These are phyloP conservation scores for Verticillium nonalfalfae DNA, from an alignment of 2,329 filamentous ascomycete genomes.

Conservation along the genomic window DNA sequence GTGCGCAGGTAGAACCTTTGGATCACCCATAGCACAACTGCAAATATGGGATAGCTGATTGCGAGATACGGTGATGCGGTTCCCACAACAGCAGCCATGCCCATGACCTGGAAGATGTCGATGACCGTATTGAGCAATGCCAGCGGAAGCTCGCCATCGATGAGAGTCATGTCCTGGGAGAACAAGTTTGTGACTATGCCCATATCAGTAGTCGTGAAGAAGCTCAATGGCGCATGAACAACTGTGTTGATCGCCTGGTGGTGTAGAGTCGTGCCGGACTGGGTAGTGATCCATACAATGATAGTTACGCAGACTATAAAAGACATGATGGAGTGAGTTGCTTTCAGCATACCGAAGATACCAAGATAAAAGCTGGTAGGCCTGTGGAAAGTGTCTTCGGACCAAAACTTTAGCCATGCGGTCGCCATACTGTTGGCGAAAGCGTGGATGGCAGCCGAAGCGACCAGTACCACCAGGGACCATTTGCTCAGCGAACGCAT, in stretches of 20 bases:
- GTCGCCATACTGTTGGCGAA: conserved; percentile 14
- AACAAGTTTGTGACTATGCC: conserved; percentile 30
- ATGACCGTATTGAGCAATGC: conserved; percentile 16
- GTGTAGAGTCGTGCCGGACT: conserved; percentile 16
- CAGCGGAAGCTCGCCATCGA: conserved; percentile 25
- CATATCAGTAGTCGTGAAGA: conserved; percentile 27
- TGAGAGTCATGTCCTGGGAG: conserved; percentile 28
- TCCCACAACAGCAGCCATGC: conserved; percentile 36
- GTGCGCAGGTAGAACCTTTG: conserved; percentile 51
- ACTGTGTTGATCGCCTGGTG: conserved; percentile 13
- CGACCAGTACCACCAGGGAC: conserved; percentile 1
- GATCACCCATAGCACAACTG: conserved; percentile 34
- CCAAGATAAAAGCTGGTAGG: conserved; percentile 12
- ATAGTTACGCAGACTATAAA: conserved; percentile 11
- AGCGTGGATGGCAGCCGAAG: conserved; percentile 4
- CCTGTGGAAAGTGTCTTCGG: conserved; percentile 12
- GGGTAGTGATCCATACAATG: conserved; percentile 13
- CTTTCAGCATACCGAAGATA: conserved; percentile 13
- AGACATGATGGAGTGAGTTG: background rate
- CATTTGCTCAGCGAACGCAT: conserved; percentile 9
- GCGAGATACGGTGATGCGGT: conserved; percentile 29
- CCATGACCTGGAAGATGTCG: conserved; percentile 17
- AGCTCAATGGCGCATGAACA: conserved; percentile 24
- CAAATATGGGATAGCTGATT: conserved; percentile 37
- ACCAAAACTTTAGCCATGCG: conserved; percentile 26